A percentile compares a stretch with the other conserved stretches of the same genome.
phyloP scores from a whole-genome alignment of 768 basidiomycete species.

The Boletus eberwhitei region DNA sequence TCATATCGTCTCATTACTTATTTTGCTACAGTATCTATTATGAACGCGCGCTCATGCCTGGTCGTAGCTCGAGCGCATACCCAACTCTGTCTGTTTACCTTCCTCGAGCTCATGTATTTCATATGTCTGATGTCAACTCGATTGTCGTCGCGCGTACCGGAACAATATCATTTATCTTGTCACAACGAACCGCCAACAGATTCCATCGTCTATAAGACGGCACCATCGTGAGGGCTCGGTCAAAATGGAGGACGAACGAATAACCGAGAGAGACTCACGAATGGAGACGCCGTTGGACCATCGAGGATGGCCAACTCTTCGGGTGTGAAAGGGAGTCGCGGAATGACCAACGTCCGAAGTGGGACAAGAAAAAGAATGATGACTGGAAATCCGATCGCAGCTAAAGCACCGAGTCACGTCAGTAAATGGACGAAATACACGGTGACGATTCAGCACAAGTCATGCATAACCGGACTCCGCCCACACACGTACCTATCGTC shows the following conservation, averaged over 20 bases:
- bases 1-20: background rate
- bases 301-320: constrained; percentile 87
- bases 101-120: too few species aligned
- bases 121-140: background rate
- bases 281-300: constrained; percentile 84
- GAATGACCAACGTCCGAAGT: constrained; percentile 66
- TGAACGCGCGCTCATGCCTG: background rate
- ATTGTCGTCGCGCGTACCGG: background rate
- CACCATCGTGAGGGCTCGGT: background rate
- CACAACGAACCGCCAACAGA: constrained; percentile 38
- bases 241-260: background rate
- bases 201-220: constrained; percentile 37
- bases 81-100: background rate
- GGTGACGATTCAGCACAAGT: too few species aligned
- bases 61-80: too few species aligned
- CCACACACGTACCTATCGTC: constrained; percentile 60
- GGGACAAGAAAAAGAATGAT: constrained; percentile 85
- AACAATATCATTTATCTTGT: background rate
- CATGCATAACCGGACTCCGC: background rate
- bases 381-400: constrained; percentile 88
- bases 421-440: background rate
- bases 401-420: constrained; percentile 32
- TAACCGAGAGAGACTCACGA: constrained; percentile 48
- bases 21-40: background rate
- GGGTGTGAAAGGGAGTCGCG: constrained; percentile 66